Evolutionary conservation across 2,329 filamentous ascomycete species (phyloP).

Genomic region (Magnaporthales sp.): DNA sequence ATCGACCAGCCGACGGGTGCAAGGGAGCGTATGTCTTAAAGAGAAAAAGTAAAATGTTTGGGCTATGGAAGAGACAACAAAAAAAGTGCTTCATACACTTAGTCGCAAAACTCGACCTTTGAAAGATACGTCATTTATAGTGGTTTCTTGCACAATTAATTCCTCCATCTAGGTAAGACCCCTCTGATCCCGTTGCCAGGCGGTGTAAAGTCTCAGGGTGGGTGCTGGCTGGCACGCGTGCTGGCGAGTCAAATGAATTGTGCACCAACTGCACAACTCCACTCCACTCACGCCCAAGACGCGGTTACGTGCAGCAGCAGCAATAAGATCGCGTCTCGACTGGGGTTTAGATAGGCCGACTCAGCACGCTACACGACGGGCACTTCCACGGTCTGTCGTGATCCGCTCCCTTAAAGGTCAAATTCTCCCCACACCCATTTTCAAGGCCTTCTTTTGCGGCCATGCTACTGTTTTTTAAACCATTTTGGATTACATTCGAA

Average conservation of each 20-base stretch:
- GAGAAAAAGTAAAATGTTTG: neutral
- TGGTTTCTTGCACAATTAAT: neutral
- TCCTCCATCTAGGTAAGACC: neutral
- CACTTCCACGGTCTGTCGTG: neutral
- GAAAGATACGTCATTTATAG: neutral
- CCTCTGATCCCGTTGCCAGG: neutral
- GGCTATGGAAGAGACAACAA: neutral
- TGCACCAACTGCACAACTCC: constrained; percentile 1
- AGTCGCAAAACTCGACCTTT: too few relatives aligned
- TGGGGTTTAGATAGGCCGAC: constrained; percentile 3
- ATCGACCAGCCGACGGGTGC: neutral
- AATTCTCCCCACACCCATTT: constrained; percentile 4
- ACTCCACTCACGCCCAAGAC: constrained; percentile 6
- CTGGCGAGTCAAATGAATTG: neutral
- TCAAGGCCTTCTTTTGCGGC: constrained; percentile 2
- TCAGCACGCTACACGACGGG: neutral
- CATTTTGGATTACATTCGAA: neutral
- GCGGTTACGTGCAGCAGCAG: constrained; percentile 4
- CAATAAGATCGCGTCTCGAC: constrained; percentile 2
- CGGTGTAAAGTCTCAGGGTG: neutral
- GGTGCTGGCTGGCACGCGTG: neutral
- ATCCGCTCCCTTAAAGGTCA: constrained; percentile 4
- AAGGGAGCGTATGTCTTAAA: neutral
- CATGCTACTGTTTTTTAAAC: neutral
- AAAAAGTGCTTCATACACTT: neutral